Evolutionary conservation across 768 basidiomycete species (phyloP).

Genomic region (Holtermanniella nyarrowii): DNA sequence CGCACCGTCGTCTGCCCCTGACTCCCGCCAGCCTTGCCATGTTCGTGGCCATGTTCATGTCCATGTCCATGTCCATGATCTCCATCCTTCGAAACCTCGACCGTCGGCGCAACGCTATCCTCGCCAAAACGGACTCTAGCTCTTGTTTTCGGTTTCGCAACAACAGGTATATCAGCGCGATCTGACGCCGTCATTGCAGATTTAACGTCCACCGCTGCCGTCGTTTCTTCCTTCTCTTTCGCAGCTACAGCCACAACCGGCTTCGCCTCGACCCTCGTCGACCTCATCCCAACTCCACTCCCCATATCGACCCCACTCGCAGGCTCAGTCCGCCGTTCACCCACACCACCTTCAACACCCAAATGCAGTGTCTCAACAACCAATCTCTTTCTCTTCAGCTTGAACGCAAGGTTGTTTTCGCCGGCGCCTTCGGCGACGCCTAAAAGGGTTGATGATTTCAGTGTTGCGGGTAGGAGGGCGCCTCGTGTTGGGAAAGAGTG

Average conservation of each 20-base stretch:
- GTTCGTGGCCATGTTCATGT: slow-evolving; percentile 10
- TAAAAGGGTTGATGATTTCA: slow-evolving; percentile 71
- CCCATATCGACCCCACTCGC: no score
- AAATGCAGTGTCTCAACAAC: slow-evolving; percentile 80
- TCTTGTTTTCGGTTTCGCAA: slow-evolving; percentile 15
- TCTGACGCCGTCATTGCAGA: no score
- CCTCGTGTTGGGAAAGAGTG: slow-evolving; percentile 65
- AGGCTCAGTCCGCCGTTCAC: slow-evolving; percentile 37
- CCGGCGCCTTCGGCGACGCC: slow-evolving; percentile 61
- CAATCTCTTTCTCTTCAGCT: slow-evolving; percentile 74
- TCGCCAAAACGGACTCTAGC: slow-evolving; percentile 31
- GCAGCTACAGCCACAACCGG: slow-evolving; percentile 2
- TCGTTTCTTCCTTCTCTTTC: slow-evolving; percentile 4
- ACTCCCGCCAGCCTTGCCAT: slow-evolving; percentile 5
- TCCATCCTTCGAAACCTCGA: slow-evolving; percentile 2
- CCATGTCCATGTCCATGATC: slow-evolving; percentile 10
- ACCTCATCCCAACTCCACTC: background rate
- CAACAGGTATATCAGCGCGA: no score
- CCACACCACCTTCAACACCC: slow-evolving; percentile 42
- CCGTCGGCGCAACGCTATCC: slow-evolving; percentile 5
- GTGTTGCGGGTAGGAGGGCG: slow-evolving; percentile 65
- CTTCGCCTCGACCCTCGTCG: background rate
- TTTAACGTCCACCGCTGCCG: slow-evolving; percentile 2
- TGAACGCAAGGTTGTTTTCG: slow-evolving; percentile 94
- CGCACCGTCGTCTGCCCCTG: slow-evolving; percentile 11